Evolutionary conservation across 257 asterid genomes (phyloP).

Genomic region (Gentiana straminea): DNA sequence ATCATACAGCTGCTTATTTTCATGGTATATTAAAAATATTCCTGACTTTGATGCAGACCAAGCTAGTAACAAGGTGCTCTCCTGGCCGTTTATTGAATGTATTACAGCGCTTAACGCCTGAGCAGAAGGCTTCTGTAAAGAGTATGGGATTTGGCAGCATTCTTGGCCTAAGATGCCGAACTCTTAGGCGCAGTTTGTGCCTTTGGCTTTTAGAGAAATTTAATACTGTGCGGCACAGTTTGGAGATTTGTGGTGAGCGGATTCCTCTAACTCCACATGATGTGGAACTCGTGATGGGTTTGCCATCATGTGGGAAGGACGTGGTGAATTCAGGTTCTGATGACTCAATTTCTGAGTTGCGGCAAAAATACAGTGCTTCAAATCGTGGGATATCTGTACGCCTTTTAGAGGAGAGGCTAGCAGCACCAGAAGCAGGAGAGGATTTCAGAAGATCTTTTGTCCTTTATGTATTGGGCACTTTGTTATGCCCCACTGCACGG

Average conservation of each 20-base stretch:
- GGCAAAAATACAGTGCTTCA: conserved; percentile 79
- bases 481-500: conserved; percentile 91
- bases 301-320: conserved; percentile 86
- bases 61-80: conserved; percentile 96
- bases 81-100: conserved; percentile 89
- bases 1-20: not conserved
- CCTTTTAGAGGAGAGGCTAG: conserved; percentile 75
- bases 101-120: conserved; percentile 70
- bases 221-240: conserved; percentile 76
- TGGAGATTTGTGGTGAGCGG: conserved; percentile 91
- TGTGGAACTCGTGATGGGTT: conserved; percentile 96
- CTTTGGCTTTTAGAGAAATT: conserved; percentile 89
- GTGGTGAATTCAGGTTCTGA: conserved; percentile 94
- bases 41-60: conserved; percentile 49
- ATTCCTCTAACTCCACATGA: conserved; percentile 85
- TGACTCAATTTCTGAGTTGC: conserved; percentile 69
- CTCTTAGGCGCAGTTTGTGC: conserved; percentile 86
- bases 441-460: conserved; percentile 94
- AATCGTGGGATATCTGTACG: conserved; percentile 95
- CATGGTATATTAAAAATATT: conserved; percentile 1
- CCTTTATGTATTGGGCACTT: conserved; percentile 89
- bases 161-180: conserved; percentile 88
- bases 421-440: conserved; percentile 90
- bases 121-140: conserved; percentile 78
- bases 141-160: conserved; percentile 98